These are phyloP conservation scores for Coffea humblotiana DNA, from an alignment of 305 asterid species.

Conservation along the genomic window DNA sequence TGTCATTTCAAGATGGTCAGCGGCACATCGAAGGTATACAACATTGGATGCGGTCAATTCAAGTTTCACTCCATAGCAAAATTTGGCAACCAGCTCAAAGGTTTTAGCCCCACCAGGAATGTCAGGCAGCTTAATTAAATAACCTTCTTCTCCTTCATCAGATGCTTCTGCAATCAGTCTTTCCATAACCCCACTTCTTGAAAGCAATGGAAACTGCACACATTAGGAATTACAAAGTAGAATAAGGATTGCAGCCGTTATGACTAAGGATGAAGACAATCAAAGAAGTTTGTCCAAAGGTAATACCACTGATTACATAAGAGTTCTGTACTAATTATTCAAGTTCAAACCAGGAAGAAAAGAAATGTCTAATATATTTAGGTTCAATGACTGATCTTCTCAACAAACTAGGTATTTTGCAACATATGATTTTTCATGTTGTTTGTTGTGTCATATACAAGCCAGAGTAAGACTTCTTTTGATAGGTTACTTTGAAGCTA, in stretches of 20 bases:
- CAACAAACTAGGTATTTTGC: not conserved
- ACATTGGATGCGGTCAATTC: constrained; percentile 92
- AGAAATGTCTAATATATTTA: not conserved
- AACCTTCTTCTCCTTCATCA: constrained; percentile 59
- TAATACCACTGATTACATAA: not conserved
- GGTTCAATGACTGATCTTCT: not conserved
- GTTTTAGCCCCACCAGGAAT: constrained; percentile 90
- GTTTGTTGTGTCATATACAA: not conserved
- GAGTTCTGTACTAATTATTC: not conserved
- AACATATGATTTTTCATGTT: not conserved
- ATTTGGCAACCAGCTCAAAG: constrained; percentile 87
- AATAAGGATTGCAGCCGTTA: not conserved
- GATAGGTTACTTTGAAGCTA: not conserved
- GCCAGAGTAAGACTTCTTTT: not conserved
- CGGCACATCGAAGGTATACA: constrained; percentile 79
- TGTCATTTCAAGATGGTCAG: constrained; percentile 87
- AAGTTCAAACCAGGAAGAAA: not conserved
- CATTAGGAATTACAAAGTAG: not conserved
- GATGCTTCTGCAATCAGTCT: constrained; percentile 74
- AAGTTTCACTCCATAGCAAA: constrained; percentile 89
- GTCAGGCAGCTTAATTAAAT: constrained; percentile 51
- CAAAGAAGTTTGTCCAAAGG: not conserved
- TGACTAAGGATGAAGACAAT: not conserved
- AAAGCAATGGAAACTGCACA: constrained; percentile 90
- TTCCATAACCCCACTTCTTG: constrained; percentile 94